These are phyloP conservation scores for Conticribra guillardii DNA, from an alignment of 108 stramenopile genomes.

Conservation along the genomic window DNA sequence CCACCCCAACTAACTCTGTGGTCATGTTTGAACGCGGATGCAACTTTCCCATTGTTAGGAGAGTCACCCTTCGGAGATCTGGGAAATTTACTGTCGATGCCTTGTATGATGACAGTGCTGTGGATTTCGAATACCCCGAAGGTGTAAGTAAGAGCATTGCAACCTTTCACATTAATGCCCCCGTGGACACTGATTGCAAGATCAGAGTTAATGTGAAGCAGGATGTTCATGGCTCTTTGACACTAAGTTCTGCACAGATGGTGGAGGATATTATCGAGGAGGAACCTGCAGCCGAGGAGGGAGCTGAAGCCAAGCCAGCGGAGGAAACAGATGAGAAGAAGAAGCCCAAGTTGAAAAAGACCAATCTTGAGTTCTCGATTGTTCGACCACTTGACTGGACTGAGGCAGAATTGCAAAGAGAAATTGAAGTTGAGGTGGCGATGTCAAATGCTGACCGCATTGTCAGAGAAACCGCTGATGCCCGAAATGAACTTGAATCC, in stretches of 20 bases:
- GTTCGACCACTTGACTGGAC: constrained; percentile 77
- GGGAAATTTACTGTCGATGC: constrained; percentile 82
- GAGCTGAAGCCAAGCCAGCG: constrained; percentile 48
- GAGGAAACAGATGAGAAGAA: constrained; percentile 67
- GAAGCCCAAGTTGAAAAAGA: constrained; percentile 93
- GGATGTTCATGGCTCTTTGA: constrained; percentile 92
- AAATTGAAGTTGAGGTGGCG: constrained; percentile 81
- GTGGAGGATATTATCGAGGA: constrained; percentile 92
- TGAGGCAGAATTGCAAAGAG: constrained; percentile 79
- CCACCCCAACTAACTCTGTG: constrained; percentile 80
- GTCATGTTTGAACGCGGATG: constrained; percentile 91
- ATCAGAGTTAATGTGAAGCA: constrained; percentile 97
- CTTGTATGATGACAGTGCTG: constrained; percentile 67
- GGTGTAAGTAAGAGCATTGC: constrained; percentile 64
- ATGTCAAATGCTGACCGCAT: constrained; percentile 92
- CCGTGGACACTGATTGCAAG: constrained; percentile 75
- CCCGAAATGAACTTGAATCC: constrained; percentile 97
- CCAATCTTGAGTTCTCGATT: constrained; percentile 80
- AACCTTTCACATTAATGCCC: constrained; percentile 72
- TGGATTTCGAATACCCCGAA: constrained; percentile 51
- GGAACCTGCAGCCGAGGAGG: constrained; percentile 48
- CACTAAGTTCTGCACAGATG: constrained; percentile 91
- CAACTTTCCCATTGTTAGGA: constrained; percentile 92
- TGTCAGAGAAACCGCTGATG: constrained; percentile 94
- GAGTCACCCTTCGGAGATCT: constrained; percentile 87